phyloP scores from a whole-genome alignment of 805 yeast genomes.

The Starmerella stigmatis region DNA sequence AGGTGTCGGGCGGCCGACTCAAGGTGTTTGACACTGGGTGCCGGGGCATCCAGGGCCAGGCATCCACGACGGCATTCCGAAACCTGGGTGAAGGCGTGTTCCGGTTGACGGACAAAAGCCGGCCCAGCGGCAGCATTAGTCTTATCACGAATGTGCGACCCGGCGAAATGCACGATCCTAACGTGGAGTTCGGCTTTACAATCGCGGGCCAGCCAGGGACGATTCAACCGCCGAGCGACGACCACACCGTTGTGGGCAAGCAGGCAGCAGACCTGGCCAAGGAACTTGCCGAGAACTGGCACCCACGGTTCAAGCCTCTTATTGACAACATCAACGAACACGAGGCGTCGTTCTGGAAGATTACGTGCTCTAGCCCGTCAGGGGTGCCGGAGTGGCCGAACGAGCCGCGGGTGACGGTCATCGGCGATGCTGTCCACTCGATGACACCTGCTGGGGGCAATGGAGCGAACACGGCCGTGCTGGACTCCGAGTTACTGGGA shows the following conservation, averaged over 20 bases:
- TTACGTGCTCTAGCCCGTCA: not conserved
- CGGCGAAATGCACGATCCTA: not conserved
- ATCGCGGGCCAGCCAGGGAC: not conserved
- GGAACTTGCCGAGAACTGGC: not conserved
- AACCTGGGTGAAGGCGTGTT: not conserved
- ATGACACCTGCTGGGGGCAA: constrained; percentile 1
- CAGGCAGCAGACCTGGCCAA: not conserved
- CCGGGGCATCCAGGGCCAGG: not conserved
- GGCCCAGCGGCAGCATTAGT: not conserved
- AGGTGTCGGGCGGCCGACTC: not conserved
- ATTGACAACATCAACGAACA: not conserved
- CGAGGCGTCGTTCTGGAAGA: not conserved
- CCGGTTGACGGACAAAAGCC: not conserved
- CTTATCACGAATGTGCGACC: not conserved
- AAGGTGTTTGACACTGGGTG: not conserved
- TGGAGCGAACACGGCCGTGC: not conserved
- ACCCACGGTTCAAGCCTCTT: not conserved
- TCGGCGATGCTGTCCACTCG: not conserved
- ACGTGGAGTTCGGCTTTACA: not conserved
- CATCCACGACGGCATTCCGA: not conserved
- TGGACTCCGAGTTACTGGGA: not conserved
- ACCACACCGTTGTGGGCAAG: not conserved
- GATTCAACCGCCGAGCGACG: not conserved
- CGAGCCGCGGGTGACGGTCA: not conserved
- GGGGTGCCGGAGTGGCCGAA: constrained; percentile 1